Evolutionary conservation across 371 early-diverging fungal genomes (phyloP), one percentile per base, ranked within the genome.

Genomic region (Mortierella sp.): DNA sequence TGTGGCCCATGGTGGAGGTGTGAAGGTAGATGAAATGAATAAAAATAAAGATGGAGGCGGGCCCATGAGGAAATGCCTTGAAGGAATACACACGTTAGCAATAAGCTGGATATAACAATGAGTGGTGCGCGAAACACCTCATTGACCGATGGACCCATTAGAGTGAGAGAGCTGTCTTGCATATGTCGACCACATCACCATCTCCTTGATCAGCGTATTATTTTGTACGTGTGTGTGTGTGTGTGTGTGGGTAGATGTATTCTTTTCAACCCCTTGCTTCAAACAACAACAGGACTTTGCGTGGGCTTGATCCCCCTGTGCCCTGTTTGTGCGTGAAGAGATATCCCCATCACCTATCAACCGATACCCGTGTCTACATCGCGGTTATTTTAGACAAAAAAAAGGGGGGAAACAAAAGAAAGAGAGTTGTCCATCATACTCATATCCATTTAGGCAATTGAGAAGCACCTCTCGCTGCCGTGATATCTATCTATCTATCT

Each of bases 351-450:
- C n/a, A 64, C 64, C 64, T 71, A 64, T 71, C 71, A 64, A 64
- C 1, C 41, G 45, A 71, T 71, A 24, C 71, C 47, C 64, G 71
- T 64, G 71, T 71, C 61, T 71, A 48, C 39, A 43, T 31, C 11
- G 45, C 31, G 34, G 44, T 45, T 34, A 31, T 66, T 67, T 67
- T 58, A 58, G 58, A 22, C 29, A 67, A 47, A 67, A 31, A 45
- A 66, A 45, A 31, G 47, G 58, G 58, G 29, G 16, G 9, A 31
- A 29, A 7, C 44, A 14, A 45, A 66, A 31, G 45, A 66, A n/a
- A n/a, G n/a, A n/a, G n/a, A n/a, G n/a, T n/a, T n/a, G n/a, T n/a
- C n/a, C n/a, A n/a, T n/a, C n/a, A n/a, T n/a, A n/a, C n/a, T n/a
- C n/a, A n/a, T n/a, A n/a, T n/a, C n/a, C n/a, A n/a, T n/a, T n/a